These are phyloP conservation scores for Cryptococcus amylolentus DNA, from an alignment of 1,284 basidiomycete genomes.

Conservation along the genomic window DNA sequence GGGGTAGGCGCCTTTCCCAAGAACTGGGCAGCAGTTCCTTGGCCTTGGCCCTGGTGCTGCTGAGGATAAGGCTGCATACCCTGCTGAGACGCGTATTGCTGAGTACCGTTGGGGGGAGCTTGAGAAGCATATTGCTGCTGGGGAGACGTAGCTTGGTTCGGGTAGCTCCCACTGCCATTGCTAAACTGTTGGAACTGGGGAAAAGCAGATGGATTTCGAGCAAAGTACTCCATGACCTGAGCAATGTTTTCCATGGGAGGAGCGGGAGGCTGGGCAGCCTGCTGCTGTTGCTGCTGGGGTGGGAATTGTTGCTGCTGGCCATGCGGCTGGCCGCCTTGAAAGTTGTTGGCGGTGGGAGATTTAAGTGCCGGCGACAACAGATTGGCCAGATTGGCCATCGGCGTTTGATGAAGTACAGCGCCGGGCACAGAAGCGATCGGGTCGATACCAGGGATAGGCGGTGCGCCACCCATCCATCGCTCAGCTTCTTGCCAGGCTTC, in stretches of 20 bases:
- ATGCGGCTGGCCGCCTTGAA: slow-evolving; percentile 1
- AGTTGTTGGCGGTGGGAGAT: slow-evolving; percentile 9
- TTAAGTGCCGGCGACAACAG: not conserved
- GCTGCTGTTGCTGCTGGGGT: slow-evolving; percentile 5
- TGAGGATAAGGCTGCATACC: not conserved
- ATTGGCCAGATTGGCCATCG: slow-evolving; percentile 8
- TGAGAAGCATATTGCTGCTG: not conserved
- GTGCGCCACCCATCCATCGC: slow-evolving; percentile 40
- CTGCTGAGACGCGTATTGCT: not conserved
- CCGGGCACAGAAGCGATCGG: slow-evolving; percentile 29
- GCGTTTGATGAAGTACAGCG: slow-evolving; percentile 26
- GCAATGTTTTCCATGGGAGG: slow-evolving; percentile 14
- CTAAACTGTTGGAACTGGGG: not conserved
- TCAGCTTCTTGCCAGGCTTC: slow-evolving; percentile 48
- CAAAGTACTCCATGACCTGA: slow-evolving; percentile 16
- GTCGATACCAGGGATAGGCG: slow-evolving; percentile 39
- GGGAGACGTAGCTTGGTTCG: too few species aligned
- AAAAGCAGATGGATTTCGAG: slow-evolving; percentile 11
- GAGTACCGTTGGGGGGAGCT: too few species aligned
- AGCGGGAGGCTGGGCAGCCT: slow-evolving; percentile 1
- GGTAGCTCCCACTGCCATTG: too few species aligned
- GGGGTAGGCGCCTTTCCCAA: slow-evolving; percentile 1
- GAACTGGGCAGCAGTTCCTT: not conserved
- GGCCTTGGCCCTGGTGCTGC: slow-evolving; percentile 4
- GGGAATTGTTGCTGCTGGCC: not conserved